phyloP scores from a whole-genome alignment of 2,329 filamentous ascomycete genomes.

The Reticulascus tulasneorum region DNA sequence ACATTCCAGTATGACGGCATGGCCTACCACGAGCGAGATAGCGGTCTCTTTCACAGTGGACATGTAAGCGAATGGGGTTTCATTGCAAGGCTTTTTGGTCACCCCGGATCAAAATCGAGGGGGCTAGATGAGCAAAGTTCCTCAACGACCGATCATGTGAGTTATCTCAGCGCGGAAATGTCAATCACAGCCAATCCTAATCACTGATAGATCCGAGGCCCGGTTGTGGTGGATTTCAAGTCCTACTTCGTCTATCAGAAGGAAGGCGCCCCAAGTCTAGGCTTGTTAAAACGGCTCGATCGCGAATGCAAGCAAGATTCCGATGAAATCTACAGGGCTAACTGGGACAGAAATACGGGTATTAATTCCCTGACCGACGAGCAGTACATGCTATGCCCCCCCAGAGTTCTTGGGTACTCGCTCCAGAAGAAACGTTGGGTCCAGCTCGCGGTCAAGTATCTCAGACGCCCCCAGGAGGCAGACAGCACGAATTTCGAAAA shows the following conservation, averaged over 20 bases:
- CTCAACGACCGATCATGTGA: background rate
- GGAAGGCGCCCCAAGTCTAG: constrained; percentile 1
- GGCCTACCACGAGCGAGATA: no score
- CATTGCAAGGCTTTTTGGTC: background rate
- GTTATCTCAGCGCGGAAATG: no score
- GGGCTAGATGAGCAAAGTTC: background rate
- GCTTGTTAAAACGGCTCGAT: constrained; percentile 1
- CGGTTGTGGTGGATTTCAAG: constrained; percentile 1
- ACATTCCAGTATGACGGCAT: background rate
- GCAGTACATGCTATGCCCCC: constrained; percentile 13
- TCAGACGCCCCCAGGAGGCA: background rate
- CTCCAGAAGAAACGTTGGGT: constrained; percentile 13
- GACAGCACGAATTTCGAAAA: background rate
- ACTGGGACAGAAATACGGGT: constrained; percentile 1
- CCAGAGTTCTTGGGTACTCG: constrained; percentile 11
- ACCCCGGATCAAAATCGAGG: background rate
- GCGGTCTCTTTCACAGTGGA: no score
- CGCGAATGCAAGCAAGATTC: background rate
- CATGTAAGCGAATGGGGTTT: constrained; percentile 1
- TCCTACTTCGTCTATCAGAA: background rate
- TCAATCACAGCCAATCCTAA: background rate
- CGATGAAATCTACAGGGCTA: background rate
- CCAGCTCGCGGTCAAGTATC: constrained; percentile 6
- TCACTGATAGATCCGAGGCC: background rate
- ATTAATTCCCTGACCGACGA: no score